Evolutionary conservation across 2,329 filamentous ascomycete genomes (phyloP), one percentile per base, ranked within the genome.

Genomic region (Xylariaceae sp.): DNA sequence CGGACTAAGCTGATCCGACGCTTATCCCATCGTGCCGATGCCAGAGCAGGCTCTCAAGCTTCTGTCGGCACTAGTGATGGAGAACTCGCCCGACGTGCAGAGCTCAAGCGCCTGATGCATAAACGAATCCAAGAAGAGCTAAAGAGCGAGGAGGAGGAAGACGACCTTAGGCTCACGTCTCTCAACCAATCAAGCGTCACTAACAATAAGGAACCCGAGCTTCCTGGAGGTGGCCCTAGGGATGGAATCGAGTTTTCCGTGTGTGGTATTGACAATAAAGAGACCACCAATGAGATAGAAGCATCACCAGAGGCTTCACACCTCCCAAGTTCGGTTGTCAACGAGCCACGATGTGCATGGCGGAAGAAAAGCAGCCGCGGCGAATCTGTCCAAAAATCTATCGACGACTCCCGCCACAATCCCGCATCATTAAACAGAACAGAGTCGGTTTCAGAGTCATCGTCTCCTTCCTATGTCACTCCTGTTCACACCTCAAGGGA

Each of bases 111-210:
- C 17, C 72, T 85, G 7, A 79, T 82, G 70, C 78, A 80, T 53
- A 80, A 78, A 64, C 77, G 82, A 62, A 85, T 85, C n/a, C 80
- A 81, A 62, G 78, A 83, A 49, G 83, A 85, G 64, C 73, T 86
- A 2, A 76, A 79, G 51, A 77, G 71, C 45, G 81, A 82, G 44
- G 71, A 75, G 42, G 80, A 82, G 48, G 72, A 75, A 44, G 67
- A 70, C 8, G 73, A 73, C 15, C 59, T 64, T 1, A 73, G 68
- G 47, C 67, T 68, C 4, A 65, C 60, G 10, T 71, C 72, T 9
- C 64, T 62, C 30, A 55, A 63, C n/a, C 57, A 51, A 11, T 58
- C 65, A 18, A 70, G 67, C 15, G 63, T 70, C 10, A 66, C 69
- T 4, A 65, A 69, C 37, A 71, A 74, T 17, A 49, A 55, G 45